These are phyloP conservation scores for Candida broadrunensis DNA, from an alignment of 805 yeast genomes.

Conservation along the genomic window DNA sequence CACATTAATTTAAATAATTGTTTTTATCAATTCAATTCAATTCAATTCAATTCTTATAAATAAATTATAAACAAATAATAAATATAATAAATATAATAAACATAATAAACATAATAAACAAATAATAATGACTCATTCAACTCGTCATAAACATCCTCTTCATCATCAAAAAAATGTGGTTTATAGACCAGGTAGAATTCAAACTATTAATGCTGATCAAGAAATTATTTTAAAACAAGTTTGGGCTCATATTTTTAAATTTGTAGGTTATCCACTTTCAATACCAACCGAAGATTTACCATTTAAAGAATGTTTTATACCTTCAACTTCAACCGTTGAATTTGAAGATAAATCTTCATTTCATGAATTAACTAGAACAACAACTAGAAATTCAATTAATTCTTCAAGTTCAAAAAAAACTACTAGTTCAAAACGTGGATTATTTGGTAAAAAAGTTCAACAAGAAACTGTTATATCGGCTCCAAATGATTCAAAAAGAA, in stretches of 20 bases:
- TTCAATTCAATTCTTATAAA: too few relatives aligned
- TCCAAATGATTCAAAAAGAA: conserved; percentile 23
- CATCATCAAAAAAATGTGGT: conserved; percentile 2
- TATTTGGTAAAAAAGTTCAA: conserved; percentile 16
- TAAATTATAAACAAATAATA: too few relatives aligned
- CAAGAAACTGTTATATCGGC: conserved; percentile 5
- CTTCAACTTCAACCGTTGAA: conserved; percentile 18
- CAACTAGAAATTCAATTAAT: conserved; percentile 19
- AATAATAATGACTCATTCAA: too few relatives aligned
- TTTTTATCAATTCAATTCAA: too few relatives aligned
- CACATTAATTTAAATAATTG: too few relatives aligned
- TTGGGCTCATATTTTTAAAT: conserved; percentile 64
- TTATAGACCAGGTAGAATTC: conserved; percentile 37
- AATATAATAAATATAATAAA: too few relatives aligned
- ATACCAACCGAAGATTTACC: conserved; percentile 25
- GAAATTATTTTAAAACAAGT: conserved; percentile 64
- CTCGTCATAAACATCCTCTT: too few relatives aligned
- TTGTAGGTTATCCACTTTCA: conserved; percentile 48
- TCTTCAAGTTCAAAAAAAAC: conserved; percentile 26
- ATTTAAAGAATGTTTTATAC: conserved; percentile 27
- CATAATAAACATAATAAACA: too few relatives aligned
- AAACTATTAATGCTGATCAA: conserved; percentile 46
- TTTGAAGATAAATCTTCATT: conserved; percentile 5
- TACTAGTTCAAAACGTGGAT: conserved; percentile 30
- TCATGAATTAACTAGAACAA: conserved; percentile 18